A percentile compares a stretch with the other conserved stretches of the same genome.
Conservation (phyloP, 2,329 filamentous ascomycete genomes). For the Apiospora aurea region DNA sequence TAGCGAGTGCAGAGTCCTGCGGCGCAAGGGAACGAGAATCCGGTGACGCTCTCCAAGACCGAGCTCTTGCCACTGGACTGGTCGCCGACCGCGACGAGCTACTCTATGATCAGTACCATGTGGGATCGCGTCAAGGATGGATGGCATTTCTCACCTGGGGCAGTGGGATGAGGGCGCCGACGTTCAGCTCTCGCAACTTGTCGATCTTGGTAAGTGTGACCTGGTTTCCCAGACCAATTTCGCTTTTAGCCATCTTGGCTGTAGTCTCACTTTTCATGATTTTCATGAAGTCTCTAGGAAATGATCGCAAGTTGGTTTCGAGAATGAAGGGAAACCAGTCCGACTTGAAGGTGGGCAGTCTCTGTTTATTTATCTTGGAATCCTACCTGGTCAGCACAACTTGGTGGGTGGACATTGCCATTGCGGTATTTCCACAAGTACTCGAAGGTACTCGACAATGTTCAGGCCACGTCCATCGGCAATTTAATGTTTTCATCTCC, state of each 20-base stretch:
- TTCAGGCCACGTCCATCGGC: no score
- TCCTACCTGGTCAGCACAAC: no score
- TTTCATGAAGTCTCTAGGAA: background rate
- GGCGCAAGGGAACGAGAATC: conserved; percentile 38
- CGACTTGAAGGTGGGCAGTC: background rate
- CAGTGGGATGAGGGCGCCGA: conserved; percentile 36
- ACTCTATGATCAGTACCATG: conserved; percentile 40
- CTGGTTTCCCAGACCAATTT: conserved; percentile 32
- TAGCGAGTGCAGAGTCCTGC: conserved; percentile 37
- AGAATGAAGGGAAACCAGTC: background rate
- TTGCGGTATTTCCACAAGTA: no score
- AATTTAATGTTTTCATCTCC: no score
- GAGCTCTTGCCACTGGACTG: conserved; percentile 80
- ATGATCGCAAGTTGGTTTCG: background rate
- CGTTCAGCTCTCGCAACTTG: conserved; percentile 36
- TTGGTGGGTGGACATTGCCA: no score
- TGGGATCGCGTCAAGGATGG: background rate
- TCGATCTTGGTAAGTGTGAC: conserved; percentile 38
- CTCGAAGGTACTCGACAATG: no score
- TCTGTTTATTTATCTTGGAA: no score
- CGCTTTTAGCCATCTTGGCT: background rate
- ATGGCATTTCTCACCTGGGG: conserved; percentile 29
- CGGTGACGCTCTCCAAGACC: conserved; percentile 65
- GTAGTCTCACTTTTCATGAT: background rate
- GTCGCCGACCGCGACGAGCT: conserved; percentile 75